A percentile compares a stretch with the other conserved stretches of the same genome.
Evolutionary conservation across 305 asterid species (phyloP).

Genomic region (Fraxinus greggii): DNA sequence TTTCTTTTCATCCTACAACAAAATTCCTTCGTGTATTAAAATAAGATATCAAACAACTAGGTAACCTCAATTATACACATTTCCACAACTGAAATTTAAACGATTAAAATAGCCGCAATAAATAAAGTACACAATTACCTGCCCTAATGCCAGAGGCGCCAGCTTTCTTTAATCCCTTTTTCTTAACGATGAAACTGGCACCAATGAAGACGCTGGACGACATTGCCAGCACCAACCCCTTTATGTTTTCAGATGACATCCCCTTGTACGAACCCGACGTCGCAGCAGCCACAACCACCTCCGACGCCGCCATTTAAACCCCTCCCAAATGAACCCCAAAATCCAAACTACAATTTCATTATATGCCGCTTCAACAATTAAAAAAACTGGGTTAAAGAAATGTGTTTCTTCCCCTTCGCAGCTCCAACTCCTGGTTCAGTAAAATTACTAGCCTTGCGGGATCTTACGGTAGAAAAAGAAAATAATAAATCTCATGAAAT

Average conservation of each 20-base stretch:
- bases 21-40: background rate
- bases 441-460: constrained; percentile 14
- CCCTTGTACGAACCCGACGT: constrained; percentile 58
- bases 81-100: constrained; percentile 7
- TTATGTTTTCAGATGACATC: constrained; percentile 92
- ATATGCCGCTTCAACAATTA: constrained; percentile 25
- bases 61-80: constrained; percentile 8
- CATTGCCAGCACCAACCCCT: constrained; percentile 83
- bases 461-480: constrained; percentile 4
- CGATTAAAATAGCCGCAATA: constrained; percentile 4
- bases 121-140: constrained; percentile 29
- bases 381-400: constrained; percentile 11
- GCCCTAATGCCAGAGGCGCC: constrained; percentile 85
- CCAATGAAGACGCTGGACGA: constrained; percentile 95
- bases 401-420: constrained; percentile 4
- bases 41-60: constrained; percentile 19
- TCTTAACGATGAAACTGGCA: constrained; percentile 95
- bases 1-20: constrained; percentile 11
- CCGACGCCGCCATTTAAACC: constrained; percentile 46
- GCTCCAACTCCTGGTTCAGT: constrained; percentile 21
- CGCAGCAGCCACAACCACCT: constrained; percentile 34
- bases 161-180: constrained; percentile 90
- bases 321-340: constrained; percentile 10
- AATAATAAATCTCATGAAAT: background rate
- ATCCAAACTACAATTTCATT: constrained; percentile 35